Evolutionary conservation across 805 yeast species (phyloP).

Genomic region (Metschnikowia henanensis): DNA sequence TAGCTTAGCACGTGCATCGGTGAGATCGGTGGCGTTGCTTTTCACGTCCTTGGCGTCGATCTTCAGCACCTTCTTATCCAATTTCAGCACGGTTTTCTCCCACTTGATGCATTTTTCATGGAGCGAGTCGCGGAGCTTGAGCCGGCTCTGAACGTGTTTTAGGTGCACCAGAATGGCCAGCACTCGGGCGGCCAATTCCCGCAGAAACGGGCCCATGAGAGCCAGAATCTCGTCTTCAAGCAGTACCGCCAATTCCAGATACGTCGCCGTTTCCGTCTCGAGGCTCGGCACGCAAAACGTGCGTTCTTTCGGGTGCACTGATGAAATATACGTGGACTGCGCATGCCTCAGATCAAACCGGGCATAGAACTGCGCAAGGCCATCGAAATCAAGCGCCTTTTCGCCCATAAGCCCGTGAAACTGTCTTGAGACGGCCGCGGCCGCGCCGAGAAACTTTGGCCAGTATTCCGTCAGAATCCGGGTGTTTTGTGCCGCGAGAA

Average conservation of each 20-base stretch:
- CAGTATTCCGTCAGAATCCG: slow-evolving; percentile 25
- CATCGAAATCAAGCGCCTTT: slow-evolving; percentile 37
- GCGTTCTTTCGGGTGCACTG: slow-evolving; percentile 40
- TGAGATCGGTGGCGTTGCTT: slow-evolving; percentile 40
- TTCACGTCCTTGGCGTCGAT: slow-evolving; percentile 31
- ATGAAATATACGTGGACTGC: slow-evolving; percentile 22
- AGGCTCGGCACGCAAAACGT: slow-evolving; percentile 19
- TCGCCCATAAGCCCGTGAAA: slow-evolving; percentile 30
- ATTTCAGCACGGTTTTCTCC: slow-evolving; percentile 37
- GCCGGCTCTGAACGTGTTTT: slow-evolving; percentile 36
- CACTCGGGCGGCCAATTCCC: slow-evolving; percentile 33
- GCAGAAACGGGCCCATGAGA: slow-evolving; percentile 28
- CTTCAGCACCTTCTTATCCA: slow-evolving; percentile 25
- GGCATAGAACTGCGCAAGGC: slow-evolving; percentile 29
- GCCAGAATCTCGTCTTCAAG: slow-evolving; percentile 13
- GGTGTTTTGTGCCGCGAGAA: slow-evolving; percentile 29
- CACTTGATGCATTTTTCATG: slow-evolving; percentile 41
- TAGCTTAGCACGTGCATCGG: slow-evolving; percentile 27
- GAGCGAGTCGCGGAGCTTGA: slow-evolving; percentile 46
- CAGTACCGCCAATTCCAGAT: slow-evolving; percentile 22
- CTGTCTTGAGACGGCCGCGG: slow-evolving; percentile 31
- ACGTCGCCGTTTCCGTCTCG: slow-evolving; percentile 26
- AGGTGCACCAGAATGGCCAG: slow-evolving; percentile 40
- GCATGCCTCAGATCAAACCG: slow-evolving; percentile 26
- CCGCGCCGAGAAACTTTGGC: slow-evolving; percentile 34